A percentile compares a stretch with the other conserved stretches of the same genome.
Conservation (phyloP, 768 basidiomycete genomes). For the Tremella fuciformis region DNA sequence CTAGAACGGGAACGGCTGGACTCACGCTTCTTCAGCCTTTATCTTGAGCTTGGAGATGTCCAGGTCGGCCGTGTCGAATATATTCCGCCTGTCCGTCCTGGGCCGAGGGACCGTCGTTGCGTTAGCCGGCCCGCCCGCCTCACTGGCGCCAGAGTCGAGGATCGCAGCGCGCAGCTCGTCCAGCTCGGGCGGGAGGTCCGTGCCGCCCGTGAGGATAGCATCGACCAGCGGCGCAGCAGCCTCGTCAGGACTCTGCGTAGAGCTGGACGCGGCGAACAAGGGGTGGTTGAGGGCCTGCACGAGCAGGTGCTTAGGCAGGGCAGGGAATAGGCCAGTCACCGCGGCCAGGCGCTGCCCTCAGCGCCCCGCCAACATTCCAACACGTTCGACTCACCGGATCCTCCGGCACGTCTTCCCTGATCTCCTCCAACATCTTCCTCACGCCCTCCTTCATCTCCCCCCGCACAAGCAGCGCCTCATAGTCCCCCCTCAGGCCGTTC, state of each 20-base stretch:
- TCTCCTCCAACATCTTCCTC: constrained; percentile 8
- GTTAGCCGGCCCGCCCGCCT: constrained; percentile 6
- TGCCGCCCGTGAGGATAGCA: constrained; percentile 57
- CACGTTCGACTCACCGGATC: constrained; percentile 2
- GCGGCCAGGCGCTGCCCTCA: constrained; percentile 33
- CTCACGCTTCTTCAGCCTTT: constrained; percentile 58
- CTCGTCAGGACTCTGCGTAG: constrained; percentile 20
- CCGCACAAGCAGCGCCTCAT: constrained; percentile 19
- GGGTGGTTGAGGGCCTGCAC: constrained; percentile 42
- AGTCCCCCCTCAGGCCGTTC: constrained; percentile 10
- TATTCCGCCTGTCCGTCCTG: constrained; percentile 58
- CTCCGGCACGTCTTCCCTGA: background rate
- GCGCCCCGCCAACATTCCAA: background rate
- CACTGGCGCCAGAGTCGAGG: constrained; percentile 37
- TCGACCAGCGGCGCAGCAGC: constrained; percentile 41
- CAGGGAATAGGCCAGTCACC: constrained; percentile 42
- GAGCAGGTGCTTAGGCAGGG: constrained; percentile 35
- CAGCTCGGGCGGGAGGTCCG: constrained; percentile 65
- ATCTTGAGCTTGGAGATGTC: constrained; percentile 62
- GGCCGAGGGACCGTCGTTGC: background rate
- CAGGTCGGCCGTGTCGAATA: constrained; percentile 70
- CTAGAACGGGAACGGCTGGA: background rate
- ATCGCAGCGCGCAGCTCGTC: constrained; percentile 56
- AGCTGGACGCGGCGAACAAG: constrained; percentile 25
- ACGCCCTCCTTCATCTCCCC: background rate